Evolutionary conservation across 1,284 basidiomycete genomes (phyloP).

Genomic region (Sporisorium sorghi): DNA sequence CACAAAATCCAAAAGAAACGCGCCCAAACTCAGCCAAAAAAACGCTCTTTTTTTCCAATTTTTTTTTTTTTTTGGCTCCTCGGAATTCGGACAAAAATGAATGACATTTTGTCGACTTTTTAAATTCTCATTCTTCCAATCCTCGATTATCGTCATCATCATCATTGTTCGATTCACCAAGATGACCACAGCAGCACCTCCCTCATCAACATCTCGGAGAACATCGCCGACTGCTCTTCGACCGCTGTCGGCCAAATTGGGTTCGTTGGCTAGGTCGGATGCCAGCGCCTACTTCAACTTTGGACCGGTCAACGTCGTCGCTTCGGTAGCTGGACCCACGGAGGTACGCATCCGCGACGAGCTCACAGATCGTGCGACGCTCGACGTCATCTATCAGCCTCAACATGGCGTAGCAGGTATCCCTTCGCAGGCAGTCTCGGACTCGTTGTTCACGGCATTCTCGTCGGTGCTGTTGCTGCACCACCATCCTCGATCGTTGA

Average conservation of each 20-base stretch:
- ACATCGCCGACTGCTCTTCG: slow-evolving; percentile 42
- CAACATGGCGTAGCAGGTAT: slow-evolving; percentile 71
- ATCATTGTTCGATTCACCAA: slow-evolving; percentile 1
- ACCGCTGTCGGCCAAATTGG: slow-evolving; percentile 26
- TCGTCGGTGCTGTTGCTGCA: slow-evolving; percentile 70
- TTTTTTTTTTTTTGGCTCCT: too few relatives aligned
- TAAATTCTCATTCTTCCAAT: neutral
- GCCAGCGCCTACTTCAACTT: slow-evolving; percentile 59
- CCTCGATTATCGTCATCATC: slow-evolving; percentile 1
- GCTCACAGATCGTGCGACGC: slow-evolving; percentile 71
- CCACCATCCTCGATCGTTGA: slow-evolving; percentile 73
- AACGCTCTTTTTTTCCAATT: too few relatives aligned
- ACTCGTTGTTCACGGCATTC: slow-evolving; percentile 32
- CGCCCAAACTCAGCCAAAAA: too few relatives aligned
- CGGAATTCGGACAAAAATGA: too few relatives aligned
- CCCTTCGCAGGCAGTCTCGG: slow-evolving; percentile 30
- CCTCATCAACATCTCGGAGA: slow-evolving; percentile 9
- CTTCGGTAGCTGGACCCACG: slow-evolving; percentile 72
- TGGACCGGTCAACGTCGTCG: slow-evolving; percentile 55
- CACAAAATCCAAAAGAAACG: too few relatives aligned
- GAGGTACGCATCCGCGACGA: slow-evolving; percentile 74
- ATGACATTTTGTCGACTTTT: too few relatives aligned
- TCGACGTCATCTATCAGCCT: slow-evolving; percentile 73
- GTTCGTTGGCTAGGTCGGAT: slow-evolving; percentile 48
- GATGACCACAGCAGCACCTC: slow-evolving; percentile 8